Percentiles rank a stretch among this genome's conserved stretches.
phyloP scores from a whole-genome alignment of 2,329 filamentous ascomycete species.

The Ustilaginoidea virens region DNA sequence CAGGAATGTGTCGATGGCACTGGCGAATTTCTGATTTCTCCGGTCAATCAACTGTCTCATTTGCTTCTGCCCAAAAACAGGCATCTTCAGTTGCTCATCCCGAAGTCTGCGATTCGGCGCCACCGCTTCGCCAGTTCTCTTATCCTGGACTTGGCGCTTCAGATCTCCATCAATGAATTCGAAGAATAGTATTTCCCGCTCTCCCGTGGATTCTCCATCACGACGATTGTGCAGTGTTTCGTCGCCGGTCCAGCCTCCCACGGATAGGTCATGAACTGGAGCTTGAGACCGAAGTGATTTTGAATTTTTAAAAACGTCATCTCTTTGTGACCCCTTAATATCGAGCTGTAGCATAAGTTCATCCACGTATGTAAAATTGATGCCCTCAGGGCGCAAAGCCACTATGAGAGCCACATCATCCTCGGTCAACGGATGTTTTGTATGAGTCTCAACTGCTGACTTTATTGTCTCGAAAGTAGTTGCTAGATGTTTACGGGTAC shows the following conservation, averaged over 20 bases:
- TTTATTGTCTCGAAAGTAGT: conserved; percentile 87
- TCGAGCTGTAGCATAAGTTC: conserved; percentile 72
- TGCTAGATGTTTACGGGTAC: conserved; percentile 76
- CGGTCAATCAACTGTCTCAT: conserved; percentile 83
- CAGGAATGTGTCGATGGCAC: conserved; percentile 63
- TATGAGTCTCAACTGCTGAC: conserved; percentile 70
- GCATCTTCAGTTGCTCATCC: conserved; percentile 77
- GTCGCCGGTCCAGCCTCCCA: conserved; percentile 37
- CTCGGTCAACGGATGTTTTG: conserved; percentile 50
- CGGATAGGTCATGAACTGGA: conserved; percentile 37
- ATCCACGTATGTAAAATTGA: conserved; percentile 78
- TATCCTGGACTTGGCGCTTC: conserved; percentile 59
- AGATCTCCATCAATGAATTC: conserved; percentile 88
- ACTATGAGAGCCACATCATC: conserved; percentile 75
- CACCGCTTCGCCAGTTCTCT: conserved; percentile 57
- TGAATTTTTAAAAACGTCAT: conserved; percentile 42
- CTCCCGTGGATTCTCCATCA: conserved; percentile 8
- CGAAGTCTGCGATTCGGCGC: conserved; percentile 52
- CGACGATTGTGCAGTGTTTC: conserved; percentile 22
- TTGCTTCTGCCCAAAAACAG: conserved; percentile 83
- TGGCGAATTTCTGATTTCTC: conserved; percentile 68
- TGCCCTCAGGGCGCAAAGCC: conserved; percentile 57
- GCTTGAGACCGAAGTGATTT: conserved; percentile 32
- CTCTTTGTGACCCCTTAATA: conserved; percentile 49
- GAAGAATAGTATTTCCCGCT: conserved; percentile 63